A percentile compares a stretch with the other conserved stretches of the same genome.
These are phyloP conservation scores for Naganishia vaughanmartiniae DNA, from an alignment of 768 basidiomycete genomes.

Conservation along the genomic window DNA sequence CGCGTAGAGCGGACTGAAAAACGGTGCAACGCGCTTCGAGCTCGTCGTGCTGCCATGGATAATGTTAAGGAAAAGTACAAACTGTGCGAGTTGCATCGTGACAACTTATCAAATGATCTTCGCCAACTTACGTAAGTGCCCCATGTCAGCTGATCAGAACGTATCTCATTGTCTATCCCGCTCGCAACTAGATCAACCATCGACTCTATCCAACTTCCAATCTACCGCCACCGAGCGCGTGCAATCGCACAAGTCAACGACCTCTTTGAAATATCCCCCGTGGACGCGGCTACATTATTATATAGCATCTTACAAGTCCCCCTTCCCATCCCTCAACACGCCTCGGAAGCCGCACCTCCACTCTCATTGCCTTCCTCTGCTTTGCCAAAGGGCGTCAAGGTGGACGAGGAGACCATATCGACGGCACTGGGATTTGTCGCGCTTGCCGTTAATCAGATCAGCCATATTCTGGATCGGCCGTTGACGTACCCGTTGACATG, in stretches of 20 bases:
- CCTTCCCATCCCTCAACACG: slow-evolving; percentile 76
- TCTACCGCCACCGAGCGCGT: slow-evolving; percentile 55
- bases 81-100: too few relatives aligned
- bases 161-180: background rate
- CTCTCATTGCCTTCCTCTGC: slow-evolving; percentile 64
- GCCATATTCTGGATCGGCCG: slow-evolving; percentile 70
- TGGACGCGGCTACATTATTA: slow-evolving; percentile 77
- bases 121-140: background rate
- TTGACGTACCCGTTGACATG: slow-evolving; percentile 87
- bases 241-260: slow-evolving; percentile 66
- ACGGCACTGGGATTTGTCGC: slow-evolving; percentile 88
- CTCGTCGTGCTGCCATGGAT: background rate
- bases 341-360: slow-evolving; percentile 80
- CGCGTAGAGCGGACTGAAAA: background rate
- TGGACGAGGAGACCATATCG: slow-evolving; percentile 81
- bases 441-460: slow-evolving; percentile 76
- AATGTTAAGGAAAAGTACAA: background rate
- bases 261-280: slow-evolving; percentile 86
- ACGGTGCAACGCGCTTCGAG: slow-evolving; percentile 1
- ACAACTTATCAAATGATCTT: background rate
- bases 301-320: slow-evolving; percentile 83
- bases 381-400: slow-evolving; percentile 52
- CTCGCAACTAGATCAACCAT: slow-evolving; percentile 49
- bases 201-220: slow-evolving; percentile 47
- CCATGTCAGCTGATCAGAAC: background rate